These are phyloP conservation scores for Salix exigua DNA, from an alignment of 345 rosid species.

Conservation along the genomic window DNA sequence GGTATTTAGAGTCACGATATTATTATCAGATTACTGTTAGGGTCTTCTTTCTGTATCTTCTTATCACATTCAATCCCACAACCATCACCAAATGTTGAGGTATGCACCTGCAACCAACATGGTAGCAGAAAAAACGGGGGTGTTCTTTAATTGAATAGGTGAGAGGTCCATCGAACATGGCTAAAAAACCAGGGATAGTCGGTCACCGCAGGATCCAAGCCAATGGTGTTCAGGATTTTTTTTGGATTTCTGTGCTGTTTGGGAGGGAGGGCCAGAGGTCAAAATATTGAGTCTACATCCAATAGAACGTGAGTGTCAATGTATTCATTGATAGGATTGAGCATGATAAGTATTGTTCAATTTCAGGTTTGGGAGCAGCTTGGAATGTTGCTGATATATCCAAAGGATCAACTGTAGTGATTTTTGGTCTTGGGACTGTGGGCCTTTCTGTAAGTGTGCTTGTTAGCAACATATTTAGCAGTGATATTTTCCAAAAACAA, in stretches of 20 bases:
- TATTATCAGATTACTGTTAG: neutral
- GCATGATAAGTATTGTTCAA: neutral
- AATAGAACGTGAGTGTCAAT: neutral
- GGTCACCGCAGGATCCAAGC: too few relatives aligned
- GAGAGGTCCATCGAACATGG: too few relatives aligned
- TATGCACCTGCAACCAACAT: too few relatives aligned
- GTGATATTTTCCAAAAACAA: neutral
- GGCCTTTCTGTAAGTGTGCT: conserved; percentile 78
- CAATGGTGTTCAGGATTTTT: too few relatives aligned
- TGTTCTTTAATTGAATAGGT: too few relatives aligned
- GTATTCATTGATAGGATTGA: neutral
- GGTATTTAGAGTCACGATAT: neutral
- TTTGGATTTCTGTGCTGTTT: too few relatives aligned
- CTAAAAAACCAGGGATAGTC: too few relatives aligned
- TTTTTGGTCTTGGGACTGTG: conserved; percentile 90
- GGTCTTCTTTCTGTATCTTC: too few relatives aligned
- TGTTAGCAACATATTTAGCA: neutral
- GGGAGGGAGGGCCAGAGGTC: too few relatives aligned
- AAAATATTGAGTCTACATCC: neutral
- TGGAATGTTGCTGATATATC: conserved; percentile 90
- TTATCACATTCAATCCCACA: too few relatives aligned
- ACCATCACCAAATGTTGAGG: too few relatives aligned
- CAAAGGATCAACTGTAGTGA: conserved; percentile 69
- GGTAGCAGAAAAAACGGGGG: too few relatives aligned
- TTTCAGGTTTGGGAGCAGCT: conserved; percentile 87